Base-by-base conservation (phyloP, 306 rosid genomes). In the Cotoneaster glaucophyllus region DNA sequence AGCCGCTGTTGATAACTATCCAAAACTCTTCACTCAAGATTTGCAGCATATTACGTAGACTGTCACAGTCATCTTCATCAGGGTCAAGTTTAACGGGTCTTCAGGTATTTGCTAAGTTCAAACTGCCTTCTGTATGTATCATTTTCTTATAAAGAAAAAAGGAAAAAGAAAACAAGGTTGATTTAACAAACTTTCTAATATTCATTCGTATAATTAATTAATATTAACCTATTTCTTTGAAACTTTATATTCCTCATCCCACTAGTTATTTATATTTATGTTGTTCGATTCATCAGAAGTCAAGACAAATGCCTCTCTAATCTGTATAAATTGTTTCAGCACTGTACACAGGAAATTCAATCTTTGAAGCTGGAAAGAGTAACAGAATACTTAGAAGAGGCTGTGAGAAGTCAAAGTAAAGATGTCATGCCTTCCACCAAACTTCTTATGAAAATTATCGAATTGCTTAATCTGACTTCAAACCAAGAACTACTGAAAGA, bases 401-500 rank as follows among this genome's bases (percentile, higher is more conserved):
- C 91, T 45, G 69, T 92, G 72, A 85, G 77, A 74, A 82, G 74
- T 76, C 93, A 78, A 84, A 84, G 78, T 71, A 84, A 86, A 71
- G 78, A 85, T 59, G 69, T 39, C 44, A 64, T 84, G 66, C 91
- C 88, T 70, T 73, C 76, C 84, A 68, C 81, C 39, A 88, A 87
- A 75, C 80, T 77, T 84, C 80, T 92, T 69, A 71, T 74, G 87
- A 89, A 82, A 80, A 85, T 95, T 43, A 82, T 80, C 24, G 92
- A 87, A 61, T 79, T 79, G 64, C 96, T 95, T 68, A 78, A 81
- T 69, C 76, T 95, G 85, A 83, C 80, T 65, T 83, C 97, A 70
- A 87, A 86, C 77, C 87, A 89, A 80, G 97, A 92, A 83, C 89
- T 92, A 26, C 73, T 95, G 82, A 92, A 85, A 80, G 98, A 95